A percentile compares a stretch with the other conserved stretches of the same genome.
These are phyloP conservation scores for Phialophora expanda DNA, from an alignment of 2,329 filamentous ascomycete genomes.

Conservation along the genomic window DNA sequence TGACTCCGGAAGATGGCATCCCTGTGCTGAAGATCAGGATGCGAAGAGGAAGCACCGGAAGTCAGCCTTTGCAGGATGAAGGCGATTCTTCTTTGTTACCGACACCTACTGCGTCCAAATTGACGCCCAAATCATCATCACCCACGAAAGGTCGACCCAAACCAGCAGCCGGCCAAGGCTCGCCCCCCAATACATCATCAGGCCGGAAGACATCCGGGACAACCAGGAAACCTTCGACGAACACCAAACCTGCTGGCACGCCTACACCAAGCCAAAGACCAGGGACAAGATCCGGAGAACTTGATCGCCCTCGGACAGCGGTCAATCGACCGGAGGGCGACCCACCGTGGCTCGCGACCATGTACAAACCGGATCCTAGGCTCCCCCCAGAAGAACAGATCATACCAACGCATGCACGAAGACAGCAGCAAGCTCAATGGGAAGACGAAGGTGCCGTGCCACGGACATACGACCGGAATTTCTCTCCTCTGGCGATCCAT, in stretches of 20 bases:
- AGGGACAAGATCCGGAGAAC: constrained; percentile 66
- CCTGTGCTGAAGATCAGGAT: constrained; percentile 67
- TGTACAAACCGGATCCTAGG: constrained; percentile 94
- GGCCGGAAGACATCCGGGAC: constrained; percentile 48
- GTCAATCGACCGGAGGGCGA: constrained; percentile 84
- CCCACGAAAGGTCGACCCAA: constrained; percentile 41
- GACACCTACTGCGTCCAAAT: constrained; percentile 37
- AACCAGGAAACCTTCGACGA: constrained; percentile 49
- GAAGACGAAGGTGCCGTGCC: constrained; percentile 88
- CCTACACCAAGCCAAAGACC: constrained; percentile 58
- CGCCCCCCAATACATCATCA: constrained; percentile 37
- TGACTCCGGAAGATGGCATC: constrained; percentile 65
- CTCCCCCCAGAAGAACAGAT: constrained; percentile 94
- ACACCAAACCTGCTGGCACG: constrained; percentile 45
- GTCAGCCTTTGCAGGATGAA: constrained; percentile 36
- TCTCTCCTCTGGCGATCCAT: constrained; percentile 71
- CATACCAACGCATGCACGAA: constrained; percentile 87
- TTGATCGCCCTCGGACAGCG: constrained; percentile 57
- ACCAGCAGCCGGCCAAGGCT: constrained; percentile 41
- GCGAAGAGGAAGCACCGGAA: constrained; percentile 56
- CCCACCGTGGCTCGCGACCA: constrained; percentile 90
- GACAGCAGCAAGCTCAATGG: constrained; percentile 93
- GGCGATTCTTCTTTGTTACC: constrained; percentile 18
- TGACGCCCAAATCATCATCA: constrained; percentile 39
- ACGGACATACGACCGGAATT: constrained; percentile 83